Evolutionary conservation across 306 rosid genomes (phyloP), one percentile per base, ranked within the genome.

Genomic region (Malus orientalis): DNA sequence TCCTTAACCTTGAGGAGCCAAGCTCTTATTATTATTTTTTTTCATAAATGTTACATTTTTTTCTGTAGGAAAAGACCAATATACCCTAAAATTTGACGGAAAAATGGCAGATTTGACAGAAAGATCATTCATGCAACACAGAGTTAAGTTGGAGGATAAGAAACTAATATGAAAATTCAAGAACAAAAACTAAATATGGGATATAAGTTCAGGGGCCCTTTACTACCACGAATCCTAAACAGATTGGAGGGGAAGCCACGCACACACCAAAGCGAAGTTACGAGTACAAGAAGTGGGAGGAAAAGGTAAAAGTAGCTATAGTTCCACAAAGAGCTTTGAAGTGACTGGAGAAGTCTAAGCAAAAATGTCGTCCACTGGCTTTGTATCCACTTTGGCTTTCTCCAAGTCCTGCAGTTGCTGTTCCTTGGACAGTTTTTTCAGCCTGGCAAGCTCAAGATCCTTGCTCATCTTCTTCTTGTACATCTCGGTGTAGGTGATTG

Each of bases 401-500:
- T 82, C 81, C 42, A 29, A 11, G n/a, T 82, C 77, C 59, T 84
- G 68, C 49, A 20, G 9, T 44, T 79, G 74, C 69, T 88, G 65
- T 65, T 87, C 92, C 75, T 88, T 91, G 27, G 91, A 90, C 11
- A 78, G 55, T 75, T 92, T 92, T 82, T 92, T 92, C 11, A 88
- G 83, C 86, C 81, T 80, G 7, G 90, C 93, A 8, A 84, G 69
- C 72, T 92, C 97, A 83, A 92, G 54, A 36, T 92, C 96, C 64
- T 73, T 88, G 78, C 86, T 82, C 96, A 92, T 92, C 72, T 92
- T 92, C 81, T 82, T 87, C 78, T 77, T 82, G 73, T 92, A 92
- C 97, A 92, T 90, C 80, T 92, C 96, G 4, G 90, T 32, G 58
- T 87, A 92, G 3, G 86, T 89, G 51, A 92, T 92, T 13, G 97